Percentiles rank a stretch among this genome's conserved stretches.
Conservation (phyloP, 2,329 filamentous ascomycete genomes). For the Pseudogymnoascus sp. region DNA sequence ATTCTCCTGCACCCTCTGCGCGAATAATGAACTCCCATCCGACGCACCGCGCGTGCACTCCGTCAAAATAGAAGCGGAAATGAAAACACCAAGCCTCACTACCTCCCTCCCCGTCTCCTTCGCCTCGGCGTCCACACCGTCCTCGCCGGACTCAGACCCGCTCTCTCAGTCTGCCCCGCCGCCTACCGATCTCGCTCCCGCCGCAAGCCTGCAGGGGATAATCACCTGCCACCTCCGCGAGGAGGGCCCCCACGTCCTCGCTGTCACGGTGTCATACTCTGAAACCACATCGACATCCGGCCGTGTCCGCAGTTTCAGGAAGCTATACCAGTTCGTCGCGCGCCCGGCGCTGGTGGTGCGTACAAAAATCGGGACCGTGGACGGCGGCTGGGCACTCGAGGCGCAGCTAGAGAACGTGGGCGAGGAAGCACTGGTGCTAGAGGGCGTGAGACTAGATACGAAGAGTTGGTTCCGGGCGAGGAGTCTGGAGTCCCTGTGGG, state of each 20-base stretch:
- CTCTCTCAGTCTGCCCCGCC: constrained; percentile 12
- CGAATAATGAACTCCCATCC: constrained; percentile 69
- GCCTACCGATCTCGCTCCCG: constrained; percentile 46
- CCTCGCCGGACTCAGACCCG: not conserved
- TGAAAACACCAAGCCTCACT: constrained; percentile 72
- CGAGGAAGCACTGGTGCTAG: constrained; percentile 71
- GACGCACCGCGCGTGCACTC: constrained; percentile 39
- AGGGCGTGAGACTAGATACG: constrained; percentile 50
- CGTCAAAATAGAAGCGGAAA: constrained; percentile 79
- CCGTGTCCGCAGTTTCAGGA: constrained; percentile 77
- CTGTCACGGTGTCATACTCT: constrained; percentile 89
- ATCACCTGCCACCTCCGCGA: constrained; percentile 84
- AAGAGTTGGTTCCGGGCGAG: constrained; percentile 41
- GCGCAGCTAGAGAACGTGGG: constrained; percentile 94
- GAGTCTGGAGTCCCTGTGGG: constrained; percentile 39
- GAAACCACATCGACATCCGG: constrained; percentile 66
- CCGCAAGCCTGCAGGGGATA: constrained; percentile 68
- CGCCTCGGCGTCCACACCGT: constrained; percentile 27
- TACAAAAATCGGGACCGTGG: constrained; percentile 65
- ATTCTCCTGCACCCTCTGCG: constrained; percentile 89
- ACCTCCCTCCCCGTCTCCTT: constrained; percentile 57
- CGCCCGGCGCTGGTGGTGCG: constrained; percentile 83
- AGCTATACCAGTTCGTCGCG: constrained; percentile 93
- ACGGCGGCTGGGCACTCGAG: constrained; percentile 65
- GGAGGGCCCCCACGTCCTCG: constrained; percentile 86